phyloP scores from a whole-genome alignment of 2,329 filamentous ascomycete species.

The Colletotrichum horii region DNA sequence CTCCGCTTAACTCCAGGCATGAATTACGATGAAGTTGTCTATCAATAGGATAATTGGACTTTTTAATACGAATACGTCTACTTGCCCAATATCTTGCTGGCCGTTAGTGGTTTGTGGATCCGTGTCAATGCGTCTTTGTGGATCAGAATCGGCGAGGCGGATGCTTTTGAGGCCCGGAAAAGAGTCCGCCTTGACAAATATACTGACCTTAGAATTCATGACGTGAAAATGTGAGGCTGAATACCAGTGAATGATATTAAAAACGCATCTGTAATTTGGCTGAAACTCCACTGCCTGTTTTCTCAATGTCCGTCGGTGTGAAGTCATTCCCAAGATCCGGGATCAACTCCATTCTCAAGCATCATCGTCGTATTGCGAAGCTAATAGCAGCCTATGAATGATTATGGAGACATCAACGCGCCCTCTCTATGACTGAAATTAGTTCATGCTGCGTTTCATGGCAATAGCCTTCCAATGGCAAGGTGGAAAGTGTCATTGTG shows the following conservation, averaged over 20 bases:
- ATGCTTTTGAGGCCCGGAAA: neutral
- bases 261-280: neutral
- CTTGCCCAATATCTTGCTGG: neutral
- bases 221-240: fast-evolving
- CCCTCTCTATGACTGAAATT: neutral
- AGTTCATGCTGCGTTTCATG: neutral
- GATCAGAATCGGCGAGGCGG: neutral
- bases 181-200: neutral
- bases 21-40: neutral
- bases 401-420: neutral
- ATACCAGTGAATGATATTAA: neutral
- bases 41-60: neutral
- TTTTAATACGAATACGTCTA: neutral
- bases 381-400: neutral
- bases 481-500: neutral
- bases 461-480: neutral
- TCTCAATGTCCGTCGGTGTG: neutral
- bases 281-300: neutral
- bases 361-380: too few relatives aligned
- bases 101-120: neutral
- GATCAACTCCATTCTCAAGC: neutral
- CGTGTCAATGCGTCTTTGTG: neutral
- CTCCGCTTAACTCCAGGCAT: neutral
- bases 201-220: neutral
- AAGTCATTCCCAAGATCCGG: neutral